Evolutionary conservation across 2,329 filamentous ascomycete genomes (phyloP), one percentile per base, ranked within the genome.

Genomic region (Apiospora koreana): DNA sequence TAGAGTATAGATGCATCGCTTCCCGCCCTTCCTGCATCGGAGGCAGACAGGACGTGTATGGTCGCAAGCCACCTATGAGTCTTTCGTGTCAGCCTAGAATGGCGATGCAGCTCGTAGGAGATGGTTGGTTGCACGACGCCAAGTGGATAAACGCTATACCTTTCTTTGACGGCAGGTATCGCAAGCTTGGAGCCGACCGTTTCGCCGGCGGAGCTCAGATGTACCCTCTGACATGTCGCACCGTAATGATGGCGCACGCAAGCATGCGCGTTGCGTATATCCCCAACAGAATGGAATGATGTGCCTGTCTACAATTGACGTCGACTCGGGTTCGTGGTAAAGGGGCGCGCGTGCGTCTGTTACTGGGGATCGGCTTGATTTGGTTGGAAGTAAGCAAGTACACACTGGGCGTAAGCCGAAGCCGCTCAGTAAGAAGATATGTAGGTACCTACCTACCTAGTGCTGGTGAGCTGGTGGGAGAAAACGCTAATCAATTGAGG

Each of bases 61-160:
- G 70, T 85, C 82, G 74, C 83, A 85, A 7, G 83, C 82, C 8
- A 84, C 80, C 70, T 84, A 45, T 64, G 54, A 62, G 18, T 62
- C 54, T 62, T 62, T 18, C 18, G 28, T 42, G 28, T 42, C 42
- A 46, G 45, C 31, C 23, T 31, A 42, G 25, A 42, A 67, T n/a
- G 65, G 35, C 23, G 41, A 66, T 31, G 28, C 50, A 58, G 31
- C 18, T 6, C 23, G 7, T 12, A 21, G 16, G 16, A n/a, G 31
- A 35, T 18, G 18, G 18, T 43, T 43, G 41, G 45, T 54, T 38
- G 23, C 18, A 21, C 66, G 3, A 42, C 18, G 45, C 45, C 45
- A 25, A 48, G 28, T 25, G 45, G 28, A 28, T 10, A 25, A 23
- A 38, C 28, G 43, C n/a, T 41, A 23, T 46, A 65, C 70, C 65